Base-by-base conservation (phyloP, 2,329 filamentous ascomycete species). In the Cytospora chrysosperma region DNA sequence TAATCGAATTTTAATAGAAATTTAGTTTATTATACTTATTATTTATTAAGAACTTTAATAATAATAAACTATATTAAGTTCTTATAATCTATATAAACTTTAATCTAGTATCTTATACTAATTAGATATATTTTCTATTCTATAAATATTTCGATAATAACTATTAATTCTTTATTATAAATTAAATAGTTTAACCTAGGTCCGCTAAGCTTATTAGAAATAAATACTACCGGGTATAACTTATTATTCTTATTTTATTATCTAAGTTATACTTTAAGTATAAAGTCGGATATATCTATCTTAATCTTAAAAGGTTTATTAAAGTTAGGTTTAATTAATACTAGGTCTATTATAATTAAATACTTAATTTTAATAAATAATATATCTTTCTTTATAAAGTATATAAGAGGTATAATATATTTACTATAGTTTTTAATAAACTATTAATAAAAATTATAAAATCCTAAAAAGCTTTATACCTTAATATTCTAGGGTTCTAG, bases 371-470 rank as follows among this genome's bases (percentile, higher is more conserved):
- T 24, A n/a, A 12, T 34, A 27, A 59, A 50, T 17, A 13, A 2
- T 27, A 37, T 4, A 4, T 27, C 27, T 56, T 40, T 19, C 6
- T 56, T 56, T 4, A 27, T 56, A 56, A 56, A 2, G 12, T 56
- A 34, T 27, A 26, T 56, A 17, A 56, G 32, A 2, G 5, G 21
- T 24, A 10, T 53, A 24, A 27, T 9, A 30, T 40, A 12, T 43
- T 15, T n/a, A 37, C 17, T 43, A 30, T 59, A 59, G 2, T 43
- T 53, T 26, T 37, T 59, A 53, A 52, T 59, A 53, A 52, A 59
- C 28, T 40, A 52, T 24, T 28, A 13, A 21, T 59, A 59, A 13
- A 59, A 59, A 19, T 58, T 59, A 40, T 51, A 51, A 59, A 37
- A 59, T 59, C 19, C 49, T 34, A 52, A 28, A 17, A 52, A 52